These are phyloP conservation scores for Pyrus bretschneideri DNA, from an alignment of 306 rosid species.

Conservation along the genomic window DNA sequence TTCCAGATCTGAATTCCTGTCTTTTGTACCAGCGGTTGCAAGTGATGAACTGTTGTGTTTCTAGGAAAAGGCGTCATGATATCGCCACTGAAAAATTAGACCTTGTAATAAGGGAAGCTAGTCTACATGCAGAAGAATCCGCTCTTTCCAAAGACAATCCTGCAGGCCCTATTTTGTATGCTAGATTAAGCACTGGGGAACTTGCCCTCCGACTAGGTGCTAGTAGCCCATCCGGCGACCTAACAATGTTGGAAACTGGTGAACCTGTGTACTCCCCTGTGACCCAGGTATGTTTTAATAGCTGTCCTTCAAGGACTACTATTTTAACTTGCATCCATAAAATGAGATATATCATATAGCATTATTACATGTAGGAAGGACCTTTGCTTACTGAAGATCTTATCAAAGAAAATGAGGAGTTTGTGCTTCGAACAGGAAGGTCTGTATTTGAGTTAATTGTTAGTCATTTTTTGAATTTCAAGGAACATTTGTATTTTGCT, in stretches of 20 bases:
- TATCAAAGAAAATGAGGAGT: conserved; percentile 91
- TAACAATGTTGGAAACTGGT: conserved; percentile 91
- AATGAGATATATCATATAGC: conserved; percentile 17
- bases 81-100: conserved; percentile 74
- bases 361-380: conserved; percentile 61
- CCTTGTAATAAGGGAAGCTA: conserved; percentile 54
- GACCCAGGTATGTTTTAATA: conserved; percentile 63
- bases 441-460: conserved; percentile 29
- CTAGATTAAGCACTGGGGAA: conserved; percentile 66
- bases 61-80: conserved; percentile 66
- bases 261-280: conserved; percentile 87
- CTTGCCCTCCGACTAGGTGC: conserved; percentile 87
- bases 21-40: conserved; percentile 82
- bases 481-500: conserved; percentile 5
- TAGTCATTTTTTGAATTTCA: conserved; percentile 2
- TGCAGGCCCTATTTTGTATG: conserved; percentile 55
- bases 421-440: conserved; percentile 99
- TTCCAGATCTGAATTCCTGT: conserved; percentile 85
- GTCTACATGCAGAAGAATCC: conserved; percentile 39
- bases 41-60: conserved; percentile 86
- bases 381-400: conserved; percentile 96
- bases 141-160: conserved; percentile 22
- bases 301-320: conserved; percentile 14
- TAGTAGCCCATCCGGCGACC: conserved; percentile 42
- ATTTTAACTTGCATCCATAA: conserved; percentile 10